These are phyloP conservation scores for Gynandropsis gynandra DNA, from an alignment of 345 rosid species.

Conservation along the genomic window DNA sequence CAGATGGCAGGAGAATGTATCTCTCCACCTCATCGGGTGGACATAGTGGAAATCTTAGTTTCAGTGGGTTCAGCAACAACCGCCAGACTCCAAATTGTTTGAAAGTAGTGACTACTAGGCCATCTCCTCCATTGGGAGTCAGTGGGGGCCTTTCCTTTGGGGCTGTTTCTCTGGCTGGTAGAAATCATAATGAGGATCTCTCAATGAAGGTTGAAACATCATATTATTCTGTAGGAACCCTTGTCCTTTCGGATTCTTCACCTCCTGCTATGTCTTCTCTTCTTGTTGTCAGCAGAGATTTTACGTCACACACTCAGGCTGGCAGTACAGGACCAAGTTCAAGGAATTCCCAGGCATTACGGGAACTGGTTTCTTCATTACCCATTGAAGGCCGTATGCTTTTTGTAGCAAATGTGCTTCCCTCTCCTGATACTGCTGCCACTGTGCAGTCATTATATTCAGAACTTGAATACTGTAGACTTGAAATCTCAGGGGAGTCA, in stretches of 20 bases:
- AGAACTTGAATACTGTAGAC: constrained; percentile 72
- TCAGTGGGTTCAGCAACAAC: constrained; percentile 54
- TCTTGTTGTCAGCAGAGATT: constrained; percentile 74
- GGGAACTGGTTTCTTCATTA: constrained; percentile 75
- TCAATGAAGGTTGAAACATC: constrained; percentile 84
- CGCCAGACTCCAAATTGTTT: constrained; percentile 69
- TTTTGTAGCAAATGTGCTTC: constrained; percentile 86
- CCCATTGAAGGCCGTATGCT: constrained; percentile 99
- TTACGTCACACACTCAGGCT: constrained; percentile 62
- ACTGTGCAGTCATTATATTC: constrained; percentile 74
- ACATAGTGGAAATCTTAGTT: constrained; percentile 44
- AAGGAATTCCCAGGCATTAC: constrained; percentile 70
- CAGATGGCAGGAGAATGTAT: constrained; percentile 97
- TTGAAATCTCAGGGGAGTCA: constrained; percentile 58
- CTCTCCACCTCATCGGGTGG: constrained; percentile 79
- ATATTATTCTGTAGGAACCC: constrained; percentile 74
- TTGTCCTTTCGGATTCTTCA: constrained; percentile 90
- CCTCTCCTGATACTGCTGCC: constrained; percentile 73
- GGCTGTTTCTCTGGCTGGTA: constrained; percentile 62
- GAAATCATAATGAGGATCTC: constrained; percentile 76
- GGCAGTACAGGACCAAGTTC: constrained; percentile 56
- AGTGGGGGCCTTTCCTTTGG: constrained; percentile 88
- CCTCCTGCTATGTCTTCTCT: constrained; percentile 87
- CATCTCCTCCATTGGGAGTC: constrained; percentile 90
- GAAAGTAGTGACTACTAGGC: constrained; percentile 84